A percentile compares a stretch with the other conserved stretches of the same genome.
Evolutionary conservation across 306 rosid genomes (phyloP).

Genomic region (Lathyrus tuberosus): DNA sequence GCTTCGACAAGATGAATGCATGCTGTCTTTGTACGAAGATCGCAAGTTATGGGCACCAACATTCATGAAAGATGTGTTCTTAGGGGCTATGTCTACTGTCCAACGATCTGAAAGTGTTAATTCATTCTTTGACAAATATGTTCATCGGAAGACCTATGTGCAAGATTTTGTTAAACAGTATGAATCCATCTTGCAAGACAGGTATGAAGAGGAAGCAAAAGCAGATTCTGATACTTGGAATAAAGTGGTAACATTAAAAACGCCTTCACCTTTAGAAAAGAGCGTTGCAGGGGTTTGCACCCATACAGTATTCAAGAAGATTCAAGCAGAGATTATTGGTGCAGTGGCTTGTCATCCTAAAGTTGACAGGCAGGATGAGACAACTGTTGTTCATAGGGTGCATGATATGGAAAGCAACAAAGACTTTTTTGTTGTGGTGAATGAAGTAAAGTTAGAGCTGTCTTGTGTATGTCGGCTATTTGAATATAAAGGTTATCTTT

Average conservation of each 20-base stretch:
- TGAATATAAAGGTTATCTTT: conserved; percentile 95
- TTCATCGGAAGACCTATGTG: conserved; percentile 86
- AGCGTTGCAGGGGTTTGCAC: conserved; percentile 80
- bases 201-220: conserved; percentile 98
- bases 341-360: conserved; percentile 95
- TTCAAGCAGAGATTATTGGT: conserved; percentile 94
- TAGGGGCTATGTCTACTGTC: conserved; percentile 86
- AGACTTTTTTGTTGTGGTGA: conserved; percentile 73
- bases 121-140: conserved; percentile 88
- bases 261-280: conserved; percentile 97
- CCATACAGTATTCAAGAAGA: conserved; percentile 83
- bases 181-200: conserved; percentile 83
- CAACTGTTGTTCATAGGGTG: conserved; percentile 60
- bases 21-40: conserved; percentile 75
- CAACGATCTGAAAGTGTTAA: conserved; percentile 95
- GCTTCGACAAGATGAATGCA: conserved; percentile 82
- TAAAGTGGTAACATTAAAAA: conserved; percentile 69
- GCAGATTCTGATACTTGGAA: conserved; percentile 96
- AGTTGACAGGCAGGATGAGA: conserved; percentile 74
- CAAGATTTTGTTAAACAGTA: conserved; percentile 89
- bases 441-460: conserved; percentile 67
- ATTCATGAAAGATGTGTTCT: conserved; percentile 70
- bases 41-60: conserved; percentile 84
- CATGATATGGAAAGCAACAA: conserved; percentile 79
- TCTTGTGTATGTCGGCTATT: conserved; percentile 83